phyloP scores from a whole-genome alignment of 2,329 filamentous ascomycete species.

The Pyrenophora seminiperda region DNA sequence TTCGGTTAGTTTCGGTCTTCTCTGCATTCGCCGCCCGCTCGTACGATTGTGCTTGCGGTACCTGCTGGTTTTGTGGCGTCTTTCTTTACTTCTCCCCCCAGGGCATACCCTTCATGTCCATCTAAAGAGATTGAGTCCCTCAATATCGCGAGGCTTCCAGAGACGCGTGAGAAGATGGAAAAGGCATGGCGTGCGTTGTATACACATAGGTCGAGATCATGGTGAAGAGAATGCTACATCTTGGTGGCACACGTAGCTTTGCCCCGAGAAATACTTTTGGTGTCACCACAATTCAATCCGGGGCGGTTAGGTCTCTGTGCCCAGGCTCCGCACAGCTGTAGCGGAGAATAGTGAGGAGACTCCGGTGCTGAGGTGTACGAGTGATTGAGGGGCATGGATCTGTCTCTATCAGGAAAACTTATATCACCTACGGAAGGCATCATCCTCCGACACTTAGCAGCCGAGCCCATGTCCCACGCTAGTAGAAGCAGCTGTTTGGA shows the following conservation, averaged over 20 bases:
- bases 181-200: constrained; percentile 22
- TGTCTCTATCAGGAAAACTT: background rate
- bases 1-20: constrained; percentile 13
- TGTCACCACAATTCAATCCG: constrained; percentile 35
- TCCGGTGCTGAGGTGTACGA: constrained; percentile 24
- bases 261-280: constrained; percentile 30
- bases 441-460: background rate
- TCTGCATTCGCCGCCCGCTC: constrained; percentile 14
- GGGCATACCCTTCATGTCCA: constrained; percentile 21
- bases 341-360: constrained; percentile 35
- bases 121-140: constrained; percentile 28
- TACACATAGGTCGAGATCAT: constrained; percentile 6
- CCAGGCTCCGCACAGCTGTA: constrained; percentile 23
- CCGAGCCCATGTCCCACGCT: background rate
- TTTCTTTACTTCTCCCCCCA: constrained; percentile 21
- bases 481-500: no score
- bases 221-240: constrained; percentile 23
- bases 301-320: constrained; percentile 26
- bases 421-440: background rate
- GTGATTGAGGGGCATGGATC: constrained; percentile 8
- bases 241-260: constrained; percentile 30
- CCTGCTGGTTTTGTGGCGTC: constrained; percentile 29
- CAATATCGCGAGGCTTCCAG: constrained; percentile 17
- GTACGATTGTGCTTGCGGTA: constrained; percentile 13
- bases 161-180: constrained; percentile 36